Evolutionary conservation across 495 filamentous ascomycete species (phyloP).

Genomic region (Penicillium desertorum): DNA sequence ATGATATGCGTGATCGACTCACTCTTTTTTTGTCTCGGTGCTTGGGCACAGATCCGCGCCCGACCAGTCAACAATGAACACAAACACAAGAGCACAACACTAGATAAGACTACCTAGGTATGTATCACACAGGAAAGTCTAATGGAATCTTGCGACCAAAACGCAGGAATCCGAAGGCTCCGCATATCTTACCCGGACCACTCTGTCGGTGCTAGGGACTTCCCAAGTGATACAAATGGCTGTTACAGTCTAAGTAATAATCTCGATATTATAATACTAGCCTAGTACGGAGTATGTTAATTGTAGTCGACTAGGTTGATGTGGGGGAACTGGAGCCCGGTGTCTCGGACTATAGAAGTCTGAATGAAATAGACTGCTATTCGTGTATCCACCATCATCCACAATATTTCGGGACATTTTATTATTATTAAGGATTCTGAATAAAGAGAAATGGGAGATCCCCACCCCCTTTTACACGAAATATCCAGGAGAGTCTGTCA

Average conservation of each 20-base stretch:
- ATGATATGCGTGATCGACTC: conserved; percentile 30
- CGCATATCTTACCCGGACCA: conserved; percentile 36
- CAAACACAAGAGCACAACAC: background rate
- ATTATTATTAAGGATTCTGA: background rate
- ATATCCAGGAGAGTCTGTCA: conserved; percentile 3
- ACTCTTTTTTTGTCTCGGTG: conserved; percentile 14
- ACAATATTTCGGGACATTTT: background rate
- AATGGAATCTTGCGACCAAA: conserved; percentile 24
- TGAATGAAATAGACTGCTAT: conserved; percentile 28
- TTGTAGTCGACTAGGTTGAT: conserved; percentile 18
- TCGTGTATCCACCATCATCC: conserved; percentile 17
- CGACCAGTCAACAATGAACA: conserved; percentile 16
- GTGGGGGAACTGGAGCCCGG: conserved; percentile 32
- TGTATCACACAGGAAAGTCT: conserved; percentile 13
- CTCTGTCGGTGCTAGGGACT: conserved; percentile 29
- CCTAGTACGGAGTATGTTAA: conserved; percentile 5
- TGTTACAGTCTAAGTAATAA: conserved; percentile 1
- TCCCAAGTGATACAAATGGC: conserved; percentile 18
- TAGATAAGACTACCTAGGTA: conserved; percentile 7
- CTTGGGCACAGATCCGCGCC: conserved; percentile 23
- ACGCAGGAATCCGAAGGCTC: conserved; percentile 33
- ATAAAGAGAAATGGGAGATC: background rate
- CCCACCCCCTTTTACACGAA: conserved; percentile 4
- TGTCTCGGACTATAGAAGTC: conserved; percentile 26
- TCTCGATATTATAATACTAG: background rate